phyloP scores from a whole-genome alignment of 2,329 filamentous ascomycete species.

The Colletotrichum paranaense region DNA sequence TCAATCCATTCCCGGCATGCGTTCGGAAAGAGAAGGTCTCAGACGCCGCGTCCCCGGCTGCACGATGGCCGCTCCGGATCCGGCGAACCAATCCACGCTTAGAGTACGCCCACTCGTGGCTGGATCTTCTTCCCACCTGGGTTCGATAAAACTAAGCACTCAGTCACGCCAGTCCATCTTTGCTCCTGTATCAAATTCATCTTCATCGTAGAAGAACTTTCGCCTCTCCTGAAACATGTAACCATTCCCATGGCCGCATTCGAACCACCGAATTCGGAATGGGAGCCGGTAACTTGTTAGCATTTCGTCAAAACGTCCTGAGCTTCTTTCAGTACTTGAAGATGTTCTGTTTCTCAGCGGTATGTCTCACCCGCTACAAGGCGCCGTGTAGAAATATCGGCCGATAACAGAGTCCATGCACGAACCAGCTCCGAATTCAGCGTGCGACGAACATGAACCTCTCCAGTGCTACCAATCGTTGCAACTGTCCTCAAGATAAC shows the following conservation, averaged over 20 bases:
- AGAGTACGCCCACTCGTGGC: too few relatives aligned
- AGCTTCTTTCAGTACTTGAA: neutral
- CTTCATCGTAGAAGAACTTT: too few relatives aligned
- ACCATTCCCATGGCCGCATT: neutral
- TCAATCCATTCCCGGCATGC: neutral
- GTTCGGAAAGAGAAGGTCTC: slow-evolving; percentile 15
- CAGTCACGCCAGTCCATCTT: too few relatives aligned
- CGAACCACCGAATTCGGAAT: neutral
- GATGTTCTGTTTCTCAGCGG: neutral
- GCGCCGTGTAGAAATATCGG: too few relatives aligned
- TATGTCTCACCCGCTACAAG: neutral
- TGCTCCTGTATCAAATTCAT: neutral
- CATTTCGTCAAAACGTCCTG: neutral
- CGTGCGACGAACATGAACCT: too few relatives aligned
- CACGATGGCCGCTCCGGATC: slow-evolving; percentile 3
- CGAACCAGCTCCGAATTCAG: too few relatives aligned
- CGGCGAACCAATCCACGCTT: neutral
- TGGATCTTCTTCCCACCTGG: neutral
- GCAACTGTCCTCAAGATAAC: too few relatives aligned
- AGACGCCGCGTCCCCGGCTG: neutral
- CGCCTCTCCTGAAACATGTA: neutral
- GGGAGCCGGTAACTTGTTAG: neutral
- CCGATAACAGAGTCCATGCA: too few relatives aligned
- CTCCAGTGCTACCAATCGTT: too few relatives aligned
- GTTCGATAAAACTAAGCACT: too few relatives aligned